Base-by-base conservation (phyloP, 2,329 filamentous ascomycete genomes). In the Cordyceps pruinosa region DNA sequence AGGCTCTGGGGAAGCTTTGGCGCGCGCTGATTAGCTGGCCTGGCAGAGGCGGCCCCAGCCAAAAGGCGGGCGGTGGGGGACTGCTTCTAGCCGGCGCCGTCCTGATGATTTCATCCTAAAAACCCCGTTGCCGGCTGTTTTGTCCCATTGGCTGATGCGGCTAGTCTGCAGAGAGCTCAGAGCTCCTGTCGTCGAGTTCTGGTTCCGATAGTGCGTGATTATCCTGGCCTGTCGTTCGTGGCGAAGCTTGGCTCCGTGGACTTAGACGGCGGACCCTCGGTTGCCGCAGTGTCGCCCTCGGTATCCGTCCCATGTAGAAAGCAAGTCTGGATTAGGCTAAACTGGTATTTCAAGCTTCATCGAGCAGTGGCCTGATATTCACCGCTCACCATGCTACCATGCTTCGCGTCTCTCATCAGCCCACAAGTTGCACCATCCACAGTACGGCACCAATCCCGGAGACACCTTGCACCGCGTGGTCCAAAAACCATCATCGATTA, bases 1-100 rank as follows among this genome's bases (percentile, higher is more conserved):
- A 59, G 57, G 57, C 32, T 56, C 57, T 56, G 57, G 57, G 57
- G 57, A 56, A 59, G 52, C 58, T 59, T 45, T 48, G 47, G 10
- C 12, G 23, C 12, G 30, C 30, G 12, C 19, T 59, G 58, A 56
- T 56, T 59, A 47, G 58, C 46, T 47, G 53, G n/a, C 2, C n/a
- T 13, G 21, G 21, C 21, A 39, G 39, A 32, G 19, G 19, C 17
- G 46, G 58, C 35, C 30, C 44, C 49, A 49, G 50, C 56, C 56
- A 44, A 37, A 47, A 10, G 46, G 17, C 46, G 48, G 39, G 35
- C 46, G 13, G 55, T 47, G 41, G 39, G 13, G 51, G 39, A 17
- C 9, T 28, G 23, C 37, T 41, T 41, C n/a, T n/a, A n/a, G n/a
- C n/a, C n/a, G n/a, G n/a, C n/a, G n/a, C n/a, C n/a, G n/a, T n/a